Percentiles rank a stretch among this genome's conserved stretches.
Conservation (phyloP, 2,329 filamentous ascomycete genomes). For the Xylaria sp. region DNA sequence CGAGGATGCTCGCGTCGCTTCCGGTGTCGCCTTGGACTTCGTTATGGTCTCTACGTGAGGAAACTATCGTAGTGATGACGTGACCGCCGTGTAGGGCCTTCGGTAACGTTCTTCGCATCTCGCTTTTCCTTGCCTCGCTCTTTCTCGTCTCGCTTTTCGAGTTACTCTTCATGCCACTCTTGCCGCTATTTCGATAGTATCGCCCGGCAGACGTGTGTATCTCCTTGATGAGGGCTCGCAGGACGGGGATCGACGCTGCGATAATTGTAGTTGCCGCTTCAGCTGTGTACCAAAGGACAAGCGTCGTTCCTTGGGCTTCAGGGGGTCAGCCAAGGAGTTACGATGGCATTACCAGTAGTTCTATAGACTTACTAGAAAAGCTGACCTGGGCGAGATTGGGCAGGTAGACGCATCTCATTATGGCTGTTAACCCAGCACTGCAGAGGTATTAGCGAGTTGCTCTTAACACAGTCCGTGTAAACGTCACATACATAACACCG, state of each 20-base stretch:
- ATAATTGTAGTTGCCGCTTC: conserved; percentile 35
- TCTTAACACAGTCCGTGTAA: not conserved
- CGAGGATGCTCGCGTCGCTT: conserved; percentile 30
- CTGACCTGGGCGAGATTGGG: conserved; percentile 16
- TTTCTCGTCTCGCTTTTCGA: conserved; percentile 6
- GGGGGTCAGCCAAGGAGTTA: not conserved
- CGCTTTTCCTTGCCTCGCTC: not conserved
- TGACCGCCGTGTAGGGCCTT: conserved; percentile 20
- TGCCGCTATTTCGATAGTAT: conserved; percentile 19
- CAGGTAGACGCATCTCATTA: conserved; percentile 29
- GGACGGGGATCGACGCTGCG: conserved; percentile 38
- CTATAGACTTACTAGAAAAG: conserved; percentile 29
- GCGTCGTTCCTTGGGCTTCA: conserved; percentile 17
- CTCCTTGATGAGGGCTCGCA: conserved; percentile 35
- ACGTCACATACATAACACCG: conserved; percentile 30
- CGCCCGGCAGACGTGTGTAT: conserved; percentile 23
- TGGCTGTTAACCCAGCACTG: conserved; percentile 30
- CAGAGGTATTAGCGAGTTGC: conserved; percentile 2
- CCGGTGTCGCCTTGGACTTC: conserved; percentile 18
- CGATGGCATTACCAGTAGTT: not conserved
- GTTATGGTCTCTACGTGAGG: conserved; percentile 15
- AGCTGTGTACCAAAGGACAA: conserved; percentile 35
- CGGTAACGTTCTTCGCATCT: not conserved
- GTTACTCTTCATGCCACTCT: conserved; percentile 16
- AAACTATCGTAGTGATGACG: conserved; percentile 22